Conservation (phyloP, 164 flowering plant genomes). For the Piper betle region DNA sequence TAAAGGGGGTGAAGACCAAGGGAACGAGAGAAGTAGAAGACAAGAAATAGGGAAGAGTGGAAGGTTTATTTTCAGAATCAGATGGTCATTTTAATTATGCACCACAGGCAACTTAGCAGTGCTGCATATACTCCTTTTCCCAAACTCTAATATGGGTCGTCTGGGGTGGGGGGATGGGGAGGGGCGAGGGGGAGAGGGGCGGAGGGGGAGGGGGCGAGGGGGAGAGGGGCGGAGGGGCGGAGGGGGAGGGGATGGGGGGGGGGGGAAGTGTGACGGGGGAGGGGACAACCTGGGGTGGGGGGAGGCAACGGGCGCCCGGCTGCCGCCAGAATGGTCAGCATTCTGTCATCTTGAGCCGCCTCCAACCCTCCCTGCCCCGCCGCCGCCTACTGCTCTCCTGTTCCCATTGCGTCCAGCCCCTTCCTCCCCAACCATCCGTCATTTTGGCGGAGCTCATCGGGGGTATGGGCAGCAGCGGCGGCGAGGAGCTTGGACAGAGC, state of each 20-base stretch:
- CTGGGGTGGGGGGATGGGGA: slow-evolving; percentile 62
- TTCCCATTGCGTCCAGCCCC: too few relatives aligned
- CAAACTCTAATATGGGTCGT: too few relatives aligned
- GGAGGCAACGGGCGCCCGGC: slow-evolving; percentile 4
- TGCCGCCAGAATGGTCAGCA: slow-evolving; percentile 32
- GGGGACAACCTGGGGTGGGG: slow-evolving; percentile 5
- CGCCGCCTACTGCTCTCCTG: slow-evolving; percentile 57
- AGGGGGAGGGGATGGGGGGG: slow-evolving; percentile 19
- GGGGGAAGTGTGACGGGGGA: slow-evolving; percentile 63
- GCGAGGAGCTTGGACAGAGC: too few relatives aligned
- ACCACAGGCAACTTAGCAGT: slow-evolving; percentile 48
- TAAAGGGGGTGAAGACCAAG: too few relatives aligned
- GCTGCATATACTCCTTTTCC: slow-evolving; percentile 43
- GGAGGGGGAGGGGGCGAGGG: slow-evolving; percentile 30
- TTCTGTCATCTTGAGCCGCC: slow-evolving; percentile 58
- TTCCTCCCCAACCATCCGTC: too few relatives aligned
- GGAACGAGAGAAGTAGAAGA: too few relatives aligned
- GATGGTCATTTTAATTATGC: too few relatives aligned
- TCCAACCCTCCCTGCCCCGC: too few relatives aligned
- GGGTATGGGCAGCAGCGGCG: too few relatives aligned
- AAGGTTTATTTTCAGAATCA: too few relatives aligned
- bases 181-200: slow-evolving; percentile 76
- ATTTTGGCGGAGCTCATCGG: too few relatives aligned
- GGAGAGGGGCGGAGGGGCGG: slow-evolving; percentile 23
- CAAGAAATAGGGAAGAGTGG: too few relatives aligned